phyloP scores from a whole-genome alignment of 345 rosid species.

The Moricandia arvensis region DNA sequence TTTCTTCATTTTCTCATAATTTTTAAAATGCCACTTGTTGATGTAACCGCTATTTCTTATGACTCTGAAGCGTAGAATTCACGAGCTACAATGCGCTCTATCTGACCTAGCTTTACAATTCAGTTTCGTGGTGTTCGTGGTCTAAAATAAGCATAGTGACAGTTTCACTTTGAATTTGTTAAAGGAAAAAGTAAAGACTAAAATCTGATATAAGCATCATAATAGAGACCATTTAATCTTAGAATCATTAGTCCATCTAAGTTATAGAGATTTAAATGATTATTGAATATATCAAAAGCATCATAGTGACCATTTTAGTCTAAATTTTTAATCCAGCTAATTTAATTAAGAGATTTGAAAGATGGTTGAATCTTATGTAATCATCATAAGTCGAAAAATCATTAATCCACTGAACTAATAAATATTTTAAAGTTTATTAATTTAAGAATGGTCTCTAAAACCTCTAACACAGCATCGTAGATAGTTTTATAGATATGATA shows the following conservation, averaged over 20 bases:
- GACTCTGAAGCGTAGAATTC: background rate
- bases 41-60: background rate
- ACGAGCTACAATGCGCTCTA: background rate
- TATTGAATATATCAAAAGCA: background rate
- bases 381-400: background rate
- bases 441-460: background rate
- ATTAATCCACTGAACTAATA: background rate
- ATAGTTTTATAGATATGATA: conserved; percentile 12
- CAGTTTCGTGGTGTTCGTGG: conserved; percentile 17
- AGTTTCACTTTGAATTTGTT: conserved; percentile 5
- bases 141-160: conserved; percentile 7
- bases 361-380: background rate
- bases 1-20: background rate
- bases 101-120: background rate
- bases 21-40: conserved; percentile 1
- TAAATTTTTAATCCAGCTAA: background rate
- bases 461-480: conserved; percentile 1
- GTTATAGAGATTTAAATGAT: background rate
- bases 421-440: background rate
- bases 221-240: too few species aligned
- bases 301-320: background rate
- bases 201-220: too few species aligned
- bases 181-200: background rate
- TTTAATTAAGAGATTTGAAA: background rate
- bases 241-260: background rate